These are phyloP conservation scores for Phytophthora sojae DNA, from an alignment of 352 stramenopile species.

Conservation along the genomic window DNA sequence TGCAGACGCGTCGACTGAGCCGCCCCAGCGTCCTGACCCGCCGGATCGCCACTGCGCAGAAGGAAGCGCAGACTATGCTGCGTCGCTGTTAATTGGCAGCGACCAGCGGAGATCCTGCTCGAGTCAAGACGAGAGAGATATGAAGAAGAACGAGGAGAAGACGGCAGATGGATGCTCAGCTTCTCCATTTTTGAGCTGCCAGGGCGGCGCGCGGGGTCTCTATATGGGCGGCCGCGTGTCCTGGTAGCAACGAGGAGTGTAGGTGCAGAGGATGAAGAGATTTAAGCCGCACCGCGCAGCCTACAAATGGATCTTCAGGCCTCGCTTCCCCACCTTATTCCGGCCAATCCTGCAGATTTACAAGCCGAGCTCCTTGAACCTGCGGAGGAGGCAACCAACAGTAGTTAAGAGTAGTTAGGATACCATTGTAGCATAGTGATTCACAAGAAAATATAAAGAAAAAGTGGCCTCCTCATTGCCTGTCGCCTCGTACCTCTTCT, in stretches of 20 bases:
- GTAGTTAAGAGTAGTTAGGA: conserved; percentile 25
- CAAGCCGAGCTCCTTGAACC: conserved; percentile 61
- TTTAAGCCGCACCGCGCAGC: conserved; percentile 13
- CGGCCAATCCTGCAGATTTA: conserved; percentile 24
- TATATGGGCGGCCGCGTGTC: conserved; percentile 12
- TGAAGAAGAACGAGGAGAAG: conserved; percentile 12
- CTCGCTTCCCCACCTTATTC: not conserved
- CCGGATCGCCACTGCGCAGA: conserved; percentile 38
- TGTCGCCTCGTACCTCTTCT: conserved; percentile 53
- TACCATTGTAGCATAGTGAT: conserved; percentile 26
- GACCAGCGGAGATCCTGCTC: not conserved
- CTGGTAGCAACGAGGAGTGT: conserved; percentile 10
- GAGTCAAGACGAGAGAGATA: conserved; percentile 6
- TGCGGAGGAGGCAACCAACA: conserved; percentile 31
- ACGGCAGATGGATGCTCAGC: conserved; percentile 13
- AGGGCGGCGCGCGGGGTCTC: conserved; percentile 12
- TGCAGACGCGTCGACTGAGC: conserved; percentile 8
- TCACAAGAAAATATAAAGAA: conserved; percentile 29
- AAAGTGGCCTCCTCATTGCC: conserved; percentile 11
- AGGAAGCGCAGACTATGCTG: conserved; percentile 37
- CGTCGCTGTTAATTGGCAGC: conserved; percentile 37
- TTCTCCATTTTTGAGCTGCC: conserved; percentile 11
- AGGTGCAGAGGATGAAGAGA: conserved; percentile 4
- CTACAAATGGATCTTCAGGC: conserved; percentile 15
- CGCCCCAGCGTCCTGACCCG: conserved; percentile 24